A percentile compares a stretch with the other conserved stretches of the same genome.
Evolutionary conservation across 1,139 yeast genomes (phyloP).

Genomic region (Candida labiduridarum): DNA sequence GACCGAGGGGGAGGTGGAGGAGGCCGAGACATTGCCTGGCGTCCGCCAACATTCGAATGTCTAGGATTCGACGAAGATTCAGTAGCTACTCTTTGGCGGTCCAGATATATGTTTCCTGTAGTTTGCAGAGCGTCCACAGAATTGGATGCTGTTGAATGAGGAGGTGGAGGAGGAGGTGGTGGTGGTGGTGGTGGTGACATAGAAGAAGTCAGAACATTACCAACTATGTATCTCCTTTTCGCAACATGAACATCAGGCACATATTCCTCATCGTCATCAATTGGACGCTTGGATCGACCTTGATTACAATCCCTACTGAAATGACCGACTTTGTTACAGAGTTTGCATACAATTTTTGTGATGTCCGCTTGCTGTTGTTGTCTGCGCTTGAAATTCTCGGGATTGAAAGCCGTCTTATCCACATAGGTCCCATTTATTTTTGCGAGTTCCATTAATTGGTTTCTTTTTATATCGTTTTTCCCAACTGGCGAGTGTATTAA

Average conservation of each 20-base stretch:
- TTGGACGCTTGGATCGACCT: conserved; percentile 8
- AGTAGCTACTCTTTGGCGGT: conserved; percentile 36
- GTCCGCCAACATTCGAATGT: too few species aligned
- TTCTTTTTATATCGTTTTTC: conserved; percentile 87
- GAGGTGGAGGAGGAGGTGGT: conserved; percentile 23
- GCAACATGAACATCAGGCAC: conserved; percentile 8
- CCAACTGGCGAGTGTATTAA: conserved; percentile 91
- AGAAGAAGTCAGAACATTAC: conserved; percentile 14
- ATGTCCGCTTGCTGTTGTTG: conserved; percentile 50
- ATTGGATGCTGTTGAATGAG: conserved; percentile 19
- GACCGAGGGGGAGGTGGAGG: conserved; percentile 25
- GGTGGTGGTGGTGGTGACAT: conserved; percentile 21
- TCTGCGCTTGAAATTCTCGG: conserved; percentile 51
- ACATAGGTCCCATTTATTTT: conserved; percentile 91
- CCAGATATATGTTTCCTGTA: conserved; percentile 25
- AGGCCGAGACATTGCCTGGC: conserved; percentile 15
- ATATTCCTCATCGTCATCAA: conserved; percentile 2
- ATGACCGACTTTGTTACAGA: conserved; percentile 86
- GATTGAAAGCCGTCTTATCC: conserved; percentile 73
- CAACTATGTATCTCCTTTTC: conserved; percentile 17
- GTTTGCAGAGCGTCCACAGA: conserved; percentile 12
- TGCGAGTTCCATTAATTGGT: conserved; percentile 90
- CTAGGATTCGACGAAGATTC: too few species aligned
- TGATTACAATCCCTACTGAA: conserved; percentile 81
- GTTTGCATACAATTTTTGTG: conserved; percentile 65